Conservation (phyloP, 2,329 filamentous ascomycete species). For the Sclerotinia nivalis region DNA sequence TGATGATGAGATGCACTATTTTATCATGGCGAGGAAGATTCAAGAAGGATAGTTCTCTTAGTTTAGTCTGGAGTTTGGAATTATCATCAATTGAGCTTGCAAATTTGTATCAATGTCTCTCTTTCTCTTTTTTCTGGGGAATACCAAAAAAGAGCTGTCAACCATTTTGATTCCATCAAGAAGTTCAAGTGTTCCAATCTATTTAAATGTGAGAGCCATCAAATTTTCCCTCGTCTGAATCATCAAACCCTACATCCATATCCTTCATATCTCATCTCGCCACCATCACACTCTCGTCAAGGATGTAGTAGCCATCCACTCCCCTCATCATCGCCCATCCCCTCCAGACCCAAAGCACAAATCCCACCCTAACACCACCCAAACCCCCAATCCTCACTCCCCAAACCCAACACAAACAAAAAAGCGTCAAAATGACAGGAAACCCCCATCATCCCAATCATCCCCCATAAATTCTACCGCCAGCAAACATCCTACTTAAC, state of each 20-base stretch:
- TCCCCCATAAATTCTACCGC: not conserved
- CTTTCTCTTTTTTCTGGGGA: not conserved
- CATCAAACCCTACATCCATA: not conserved
- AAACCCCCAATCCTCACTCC: too few relatives aligned
- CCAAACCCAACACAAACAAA: not conserved
- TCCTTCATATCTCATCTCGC: not conserved
- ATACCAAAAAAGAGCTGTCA: too few relatives aligned
- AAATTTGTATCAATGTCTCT: not conserved
- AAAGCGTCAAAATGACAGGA: not conserved
- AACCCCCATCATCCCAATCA: not conserved
- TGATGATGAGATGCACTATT: conserved; percentile 21
- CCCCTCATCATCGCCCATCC: not conserved
- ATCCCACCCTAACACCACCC: too few relatives aligned
- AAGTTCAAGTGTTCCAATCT: not conserved
- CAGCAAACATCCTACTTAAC: not conserved
- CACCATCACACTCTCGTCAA: not conserved
- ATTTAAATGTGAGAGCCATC: not conserved
- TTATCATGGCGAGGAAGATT: conserved; percentile 15
- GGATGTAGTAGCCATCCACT: not conserved
- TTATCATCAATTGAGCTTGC: not conserved
- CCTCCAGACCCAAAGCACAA: not conserved
- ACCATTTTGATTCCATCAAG: too few relatives aligned
- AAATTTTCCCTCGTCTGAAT: not conserved
- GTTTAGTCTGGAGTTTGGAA: not conserved
- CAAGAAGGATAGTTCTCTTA: not conserved